Conservation (phyloP, 192 early-diverging fungal genomes). For the Fimicolochytrium jonesii region DNA sequence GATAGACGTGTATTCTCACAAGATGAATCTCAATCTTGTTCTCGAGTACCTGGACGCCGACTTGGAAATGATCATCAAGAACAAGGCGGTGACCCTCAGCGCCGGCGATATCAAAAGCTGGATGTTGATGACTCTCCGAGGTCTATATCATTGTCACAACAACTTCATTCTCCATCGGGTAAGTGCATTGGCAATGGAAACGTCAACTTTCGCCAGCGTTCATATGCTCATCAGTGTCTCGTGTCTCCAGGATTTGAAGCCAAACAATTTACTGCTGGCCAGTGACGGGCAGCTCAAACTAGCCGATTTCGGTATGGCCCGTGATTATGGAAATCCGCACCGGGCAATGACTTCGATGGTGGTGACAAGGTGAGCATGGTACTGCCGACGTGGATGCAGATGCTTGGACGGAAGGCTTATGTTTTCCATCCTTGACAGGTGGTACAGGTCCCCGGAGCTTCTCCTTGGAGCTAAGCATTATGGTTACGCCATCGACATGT, state of each 20-base stretch:
- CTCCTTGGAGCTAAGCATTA: conserved; percentile 87
- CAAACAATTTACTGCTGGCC: conserved; percentile 55
- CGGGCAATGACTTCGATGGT: conserved; percentile 89
- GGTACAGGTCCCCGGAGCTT: conserved; percentile 96
- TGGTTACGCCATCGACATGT: conserved; percentile 87
- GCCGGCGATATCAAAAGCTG: conserved; percentile 92
- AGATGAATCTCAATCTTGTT: conserved; percentile 87
- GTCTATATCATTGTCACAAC: conserved; percentile 86
- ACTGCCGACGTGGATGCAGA: too few species aligned
- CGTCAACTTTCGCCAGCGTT: neutral
- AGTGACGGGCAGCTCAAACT: conserved; percentile 89
- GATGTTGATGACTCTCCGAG: conserved; percentile 95
- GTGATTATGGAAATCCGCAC: conserved; percentile 83
- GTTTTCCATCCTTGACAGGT: too few species aligned
- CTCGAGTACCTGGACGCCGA: conserved; percentile 94
- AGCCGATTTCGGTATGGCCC: conserved; percentile 98
- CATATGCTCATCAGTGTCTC: neutral
- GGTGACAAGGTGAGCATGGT: conserved; percentile 72
- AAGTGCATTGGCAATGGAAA: neutral
- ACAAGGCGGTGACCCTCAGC: conserved; percentile 82
- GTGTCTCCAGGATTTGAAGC: conserved; percentile 52
- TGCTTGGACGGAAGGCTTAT: too few species aligned
- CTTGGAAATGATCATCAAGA: conserved; percentile 95
- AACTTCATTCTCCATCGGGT: conserved; percentile 88
- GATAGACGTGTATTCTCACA: conserved; percentile 88